phyloP scores from a whole-genome alignment of 164 flowering plant species.

The Tetracentron sinense region DNA sequence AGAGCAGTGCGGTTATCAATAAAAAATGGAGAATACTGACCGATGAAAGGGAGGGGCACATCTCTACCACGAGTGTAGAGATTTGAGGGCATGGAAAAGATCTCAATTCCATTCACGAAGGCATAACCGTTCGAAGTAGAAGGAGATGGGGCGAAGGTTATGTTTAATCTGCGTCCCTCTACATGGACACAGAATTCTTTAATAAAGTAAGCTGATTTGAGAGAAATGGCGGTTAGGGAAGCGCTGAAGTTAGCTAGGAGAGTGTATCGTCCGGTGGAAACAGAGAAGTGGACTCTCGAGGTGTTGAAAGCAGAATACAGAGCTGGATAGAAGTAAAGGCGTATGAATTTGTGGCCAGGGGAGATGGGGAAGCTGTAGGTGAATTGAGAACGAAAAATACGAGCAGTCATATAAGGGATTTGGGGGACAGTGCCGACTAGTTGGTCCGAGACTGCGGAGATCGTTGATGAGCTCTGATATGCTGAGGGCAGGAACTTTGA shows the following conservation, averaged over 20 bases:
- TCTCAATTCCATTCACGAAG: conserved; percentile 42
- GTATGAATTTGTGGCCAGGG: conserved; percentile 29
- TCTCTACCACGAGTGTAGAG: conserved; percentile 11
- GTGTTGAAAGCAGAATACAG: conserved; percentile 9
- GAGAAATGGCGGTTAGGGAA: conserved; percentile 6
- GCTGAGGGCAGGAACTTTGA: too few species aligned
- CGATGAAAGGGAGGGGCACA: not conserved
- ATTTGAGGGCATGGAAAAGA: conserved; percentile 34
- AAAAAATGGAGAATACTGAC: not conserved
- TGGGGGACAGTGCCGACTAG: not conserved
- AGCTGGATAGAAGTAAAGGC: conserved; percentile 29
- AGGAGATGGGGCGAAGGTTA: conserved; percentile 27
- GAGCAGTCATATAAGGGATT: conserved; percentile 30
- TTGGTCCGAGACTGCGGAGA: too few species aligned
- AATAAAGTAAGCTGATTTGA: not conserved
- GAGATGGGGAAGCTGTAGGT: conserved; percentile 27
- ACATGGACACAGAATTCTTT: conserved; percentile 28
- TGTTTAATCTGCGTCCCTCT: conserved; percentile 3
- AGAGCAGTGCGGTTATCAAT: conserved; percentile 24
- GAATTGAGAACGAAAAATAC: conserved; percentile 20
- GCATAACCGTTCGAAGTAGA: conserved; percentile 12
- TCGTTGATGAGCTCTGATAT: too few species aligned
- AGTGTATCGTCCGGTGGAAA: conserved; percentile 18
- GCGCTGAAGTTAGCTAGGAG: conserved; percentile 38
- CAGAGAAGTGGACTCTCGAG: conserved; percentile 17